Evolutionary conservation across 345 rosid species (phyloP).

Genomic region (Eucalyptus guilfoylei): DNA sequence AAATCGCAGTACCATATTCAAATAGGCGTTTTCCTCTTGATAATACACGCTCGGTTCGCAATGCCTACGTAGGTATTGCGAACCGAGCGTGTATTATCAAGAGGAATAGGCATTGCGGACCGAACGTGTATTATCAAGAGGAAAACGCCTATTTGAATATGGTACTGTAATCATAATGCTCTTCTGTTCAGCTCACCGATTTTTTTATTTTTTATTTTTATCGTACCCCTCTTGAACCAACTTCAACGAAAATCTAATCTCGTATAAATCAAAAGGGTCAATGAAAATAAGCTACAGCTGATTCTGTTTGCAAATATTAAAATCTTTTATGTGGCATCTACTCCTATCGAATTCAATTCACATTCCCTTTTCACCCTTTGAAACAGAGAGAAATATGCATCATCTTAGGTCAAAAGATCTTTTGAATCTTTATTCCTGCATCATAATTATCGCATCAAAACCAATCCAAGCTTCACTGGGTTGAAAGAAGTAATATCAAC

Average conservation of each 20-base stretch:
- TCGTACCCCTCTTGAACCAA: neutral
- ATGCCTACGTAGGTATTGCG: too few relatives aligned
- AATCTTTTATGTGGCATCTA: neutral
- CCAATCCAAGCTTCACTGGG: neutral
- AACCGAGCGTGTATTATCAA: too few relatives aligned
- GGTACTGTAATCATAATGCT: neutral
- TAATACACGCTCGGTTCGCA: too few relatives aligned
- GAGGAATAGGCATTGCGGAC: too few relatives aligned
- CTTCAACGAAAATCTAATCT: neutral
- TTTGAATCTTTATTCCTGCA: neutral
- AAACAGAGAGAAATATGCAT: neutral
- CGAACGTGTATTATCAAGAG: too few relatives aligned
- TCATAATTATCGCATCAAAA: neutral
- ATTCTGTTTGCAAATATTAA: neutral
- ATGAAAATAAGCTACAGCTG: neutral
- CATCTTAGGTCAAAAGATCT: neutral
- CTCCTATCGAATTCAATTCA: neutral
- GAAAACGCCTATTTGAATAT: too few relatives aligned
- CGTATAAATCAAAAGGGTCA: neutral
- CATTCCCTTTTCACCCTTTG: neutral
- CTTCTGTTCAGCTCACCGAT: neutral
- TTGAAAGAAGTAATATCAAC: neutral
- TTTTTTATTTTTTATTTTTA: neutral
- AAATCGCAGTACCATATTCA: neutral
- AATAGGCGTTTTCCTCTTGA: too few relatives aligned